Conservation (phyloP, 495 filamentous ascomycete species). For the Annulohypoxylon nitens region DNA sequence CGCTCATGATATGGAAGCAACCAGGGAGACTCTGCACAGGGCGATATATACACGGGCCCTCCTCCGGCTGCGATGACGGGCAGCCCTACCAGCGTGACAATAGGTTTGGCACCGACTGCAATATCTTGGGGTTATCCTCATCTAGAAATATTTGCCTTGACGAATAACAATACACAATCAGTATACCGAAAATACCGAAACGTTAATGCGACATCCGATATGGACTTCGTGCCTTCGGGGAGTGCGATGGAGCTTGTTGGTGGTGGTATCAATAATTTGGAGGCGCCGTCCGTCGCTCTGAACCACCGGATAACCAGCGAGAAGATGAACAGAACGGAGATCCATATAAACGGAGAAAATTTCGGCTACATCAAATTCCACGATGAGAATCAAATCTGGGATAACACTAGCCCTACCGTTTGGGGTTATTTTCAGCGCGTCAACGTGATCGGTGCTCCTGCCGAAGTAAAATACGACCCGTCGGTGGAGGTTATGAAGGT, state of each 20-base stretch:
- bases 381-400: neutral
- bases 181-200: conserved; percentile 34
- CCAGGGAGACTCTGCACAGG: conserved; percentile 3
- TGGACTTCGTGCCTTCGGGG: conserved; percentile 12
- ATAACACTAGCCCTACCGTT: neutral
- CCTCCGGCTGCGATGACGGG: conserved; percentile 24
- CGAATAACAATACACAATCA: conserved; percentile 10
- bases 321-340: conserved; percentile 17
- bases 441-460: conserved; percentile 2
- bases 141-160: conserved; percentile 29
- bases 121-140: conserved; percentile 38
- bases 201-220: conserved; percentile 10
- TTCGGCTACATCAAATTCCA: conserved; percentile 7
- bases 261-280: neutral
- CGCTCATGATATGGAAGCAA: conserved; percentile 14
- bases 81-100: conserved; percentile 16
- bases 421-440: neutral
- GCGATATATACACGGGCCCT: neutral
- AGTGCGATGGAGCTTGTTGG: conserved; percentile 25
- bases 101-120: conserved; percentile 20
- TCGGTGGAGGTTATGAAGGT: conserved; percentile 5
- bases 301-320: conserved; percentile 1
- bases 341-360: conserved; percentile 19
- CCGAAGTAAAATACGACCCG: conserved; percentile 1
- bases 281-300: conserved; percentile 14